Evolutionary conservation across 495 filamentous ascomycete species (phyloP).

Genomic region (Aspergillus sclerotiicarbonarius): DNA sequence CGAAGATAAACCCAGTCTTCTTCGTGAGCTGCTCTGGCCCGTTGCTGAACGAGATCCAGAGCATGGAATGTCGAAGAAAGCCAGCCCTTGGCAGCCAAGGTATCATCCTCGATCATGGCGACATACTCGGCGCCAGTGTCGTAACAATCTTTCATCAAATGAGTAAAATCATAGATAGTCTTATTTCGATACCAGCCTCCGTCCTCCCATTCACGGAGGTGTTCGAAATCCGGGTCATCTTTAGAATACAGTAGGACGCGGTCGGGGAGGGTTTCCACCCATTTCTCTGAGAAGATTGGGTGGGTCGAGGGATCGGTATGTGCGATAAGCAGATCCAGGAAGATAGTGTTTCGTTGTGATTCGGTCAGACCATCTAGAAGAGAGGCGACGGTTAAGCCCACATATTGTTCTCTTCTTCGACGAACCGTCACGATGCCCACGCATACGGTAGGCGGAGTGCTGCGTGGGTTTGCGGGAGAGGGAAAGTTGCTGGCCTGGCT

Average conservation of each 20-base stretch:
- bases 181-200: slow-evolving; percentile 23
- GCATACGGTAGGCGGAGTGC: slow-evolving; percentile 10
- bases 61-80: slow-evolving; percentile 11
- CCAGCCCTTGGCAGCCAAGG: slow-evolving; percentile 21
- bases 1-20: slow-evolving; percentile 16
- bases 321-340: slow-evolving; percentile 43
- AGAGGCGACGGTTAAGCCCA: slow-evolving; percentile 44
- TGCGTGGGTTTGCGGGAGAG: not conserved
- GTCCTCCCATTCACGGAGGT: slow-evolving; percentile 36
- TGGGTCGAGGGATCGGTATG: slow-evolving; percentile 38
- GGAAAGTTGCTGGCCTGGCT: not conserved
- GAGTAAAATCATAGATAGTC: slow-evolving; percentile 18
- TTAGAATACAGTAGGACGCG: slow-evolving; percentile 14
- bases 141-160: slow-evolving; percentile 17
- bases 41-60: slow-evolving; percentile 5
- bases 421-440: slow-evolving; percentile 20
- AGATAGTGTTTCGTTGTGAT: slow-evolving; percentile 27
- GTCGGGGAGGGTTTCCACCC: slow-evolving; percentile 19
- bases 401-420: slow-evolving; percentile 28
- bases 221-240: slow-evolving; percentile 42
- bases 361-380: slow-evolving; percentile 42
- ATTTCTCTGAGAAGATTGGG: slow-evolving; percentile 17
- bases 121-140: slow-evolving; percentile 19
- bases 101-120: slow-evolving; percentile 21
- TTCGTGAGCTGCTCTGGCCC: not conserved